Evolutionary conservation across 768 basidiomycete genomes (phyloP), one percentile per base, ranked within the genome.

Genomic region (Phylloporus sp.): DNA sequence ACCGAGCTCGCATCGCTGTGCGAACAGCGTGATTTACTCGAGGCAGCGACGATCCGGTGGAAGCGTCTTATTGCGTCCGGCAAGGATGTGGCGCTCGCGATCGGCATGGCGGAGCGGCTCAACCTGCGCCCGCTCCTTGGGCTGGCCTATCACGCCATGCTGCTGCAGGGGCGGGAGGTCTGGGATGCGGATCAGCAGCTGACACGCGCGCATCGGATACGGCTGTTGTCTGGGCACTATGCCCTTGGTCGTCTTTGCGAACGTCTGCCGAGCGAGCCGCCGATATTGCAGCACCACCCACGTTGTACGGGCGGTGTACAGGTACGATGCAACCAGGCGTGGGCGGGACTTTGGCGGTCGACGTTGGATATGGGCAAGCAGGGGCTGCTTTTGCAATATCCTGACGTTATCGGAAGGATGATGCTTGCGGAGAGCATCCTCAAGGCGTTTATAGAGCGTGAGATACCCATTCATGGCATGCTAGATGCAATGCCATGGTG

Each of bases 1-100:
- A 82, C 80, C 2, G 77, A 80, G 56, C 71, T 80, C 18, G 78
- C 80, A 2, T 73, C 76, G 22, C 70, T 81, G 4, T 80, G 78
- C 61, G 74, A 78, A 36, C 72, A 75, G 34, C 67, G 67, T 4
- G 69, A 71, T 35, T 72, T 81, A 3, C 71, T 77, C 31, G 73
- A 75, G 3, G 67, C 69, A 0, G 71, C 75, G 0, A 68, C 76
- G 9, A 46, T 57, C 23, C 73, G 73, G 45, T 81, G 79, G 80
- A 78, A 75, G 52, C 71, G 73, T 6, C 72, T 75, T 52, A 72
- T 81, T 6, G 65, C 68, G 29, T 74, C 77, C 45, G 70, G 74
- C 15, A 69, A 72, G 50, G 74, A 78, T 45, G 70, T 80, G 22
- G 70, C 72, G 6, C 69, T 75, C 6, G 74, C 80, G 16, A 73